Base-by-base conservation (phyloP, 129 eudicot species). In the Smallanthus sonchifolius region DNA sequence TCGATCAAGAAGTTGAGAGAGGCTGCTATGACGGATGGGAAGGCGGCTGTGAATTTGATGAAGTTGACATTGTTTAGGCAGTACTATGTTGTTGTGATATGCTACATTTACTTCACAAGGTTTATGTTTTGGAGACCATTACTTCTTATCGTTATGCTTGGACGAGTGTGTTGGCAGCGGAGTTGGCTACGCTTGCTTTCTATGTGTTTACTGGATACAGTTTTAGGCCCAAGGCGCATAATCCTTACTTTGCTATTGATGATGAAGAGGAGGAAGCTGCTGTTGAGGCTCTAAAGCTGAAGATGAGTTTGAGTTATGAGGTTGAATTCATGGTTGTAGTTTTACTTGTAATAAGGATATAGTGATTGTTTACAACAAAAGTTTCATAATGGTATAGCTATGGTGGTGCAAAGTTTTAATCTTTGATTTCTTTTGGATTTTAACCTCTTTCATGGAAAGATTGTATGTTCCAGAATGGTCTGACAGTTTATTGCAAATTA, bases 241-340 rank as follows among this genome's bases (percentile, higher is more conserved):
- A 86, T 38, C 90, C 90, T 10, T 86, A 86, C 42, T 79, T 86
- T 63, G 90, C 87, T 15, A 76, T 86, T 51, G 90, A 86, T 70
- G 90, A 86, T 74, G 87, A 86, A 10, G 90, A 86, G 61, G 90
- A 86, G 55, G 90, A 86, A 80, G 90, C 87, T 76, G 86, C 90
- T 39, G 72, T 83, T 5, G 87, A 86, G 73, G 81, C 79, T 54
- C 45, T 86, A 59, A 83, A 80, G 84, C 79, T 57, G 90, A 86
- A 76, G 87, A 86, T 77, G 87, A 86, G 40, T 83, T 86, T 73
- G 90, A 86, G 44, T 77, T 86, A 51, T 86, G 76, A 86, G 64
- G 42, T 39, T 67, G 51, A 8, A 3, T 7, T 42, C 45, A 8
- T 42, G 73, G 51, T 32, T 52, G 15, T 39, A 52, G 56, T 11